Evolutionary conservation across 345 rosid genomes (phyloP), one percentile per base, ranked within the genome.

Genomic region (Acer yangbiense): DNA sequence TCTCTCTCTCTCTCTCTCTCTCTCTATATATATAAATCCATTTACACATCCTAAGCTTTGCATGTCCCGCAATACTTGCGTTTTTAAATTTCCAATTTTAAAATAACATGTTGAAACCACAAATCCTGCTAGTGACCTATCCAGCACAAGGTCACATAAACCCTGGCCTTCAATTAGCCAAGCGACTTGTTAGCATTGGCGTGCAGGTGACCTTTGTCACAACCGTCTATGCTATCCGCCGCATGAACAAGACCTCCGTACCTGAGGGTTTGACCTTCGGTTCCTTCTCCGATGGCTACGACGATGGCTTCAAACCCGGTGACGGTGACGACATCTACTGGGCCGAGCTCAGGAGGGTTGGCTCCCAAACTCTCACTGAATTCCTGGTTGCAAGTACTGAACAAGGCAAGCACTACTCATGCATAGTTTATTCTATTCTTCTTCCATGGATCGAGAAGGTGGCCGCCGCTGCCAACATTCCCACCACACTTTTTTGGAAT

Each of bases 131-230:
- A 0, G 82, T 93, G 32, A 79, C 91, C 0, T 90, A 44, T 63
- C 94, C 93, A 0, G 86, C 86, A 0, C 92, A 89, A 79, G 96
- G 98, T 62, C 94, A 90, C 81, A 80, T 93, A 27, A 93, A 90
- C 80, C 98, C 96, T 0, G 44, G 77, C 14, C 85, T 90, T 68
- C 86, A 87, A 27, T 81, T 91, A 39, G 91, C 94, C 65, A 88
- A 85, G 81, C 86, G 89, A 52, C 85, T 91, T 50, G 67, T 86
- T 27, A 73, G 80, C 65, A 39, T 71, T 5, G 93, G 98, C 0
- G 85, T 77, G 3, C 80, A 44, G 0, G 91, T 90, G 73, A 91
- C 96, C 48, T 81, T 89, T 52, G 61, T 86, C 61, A 91, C 89
- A 18, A 54, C 76, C 0, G 2, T 83, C 77, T 78, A 68, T 14